Evolutionary conservation across 129 eudicot species (phyloP).

Genomic region (sunflower (Helianthus annuus)): DNA sequence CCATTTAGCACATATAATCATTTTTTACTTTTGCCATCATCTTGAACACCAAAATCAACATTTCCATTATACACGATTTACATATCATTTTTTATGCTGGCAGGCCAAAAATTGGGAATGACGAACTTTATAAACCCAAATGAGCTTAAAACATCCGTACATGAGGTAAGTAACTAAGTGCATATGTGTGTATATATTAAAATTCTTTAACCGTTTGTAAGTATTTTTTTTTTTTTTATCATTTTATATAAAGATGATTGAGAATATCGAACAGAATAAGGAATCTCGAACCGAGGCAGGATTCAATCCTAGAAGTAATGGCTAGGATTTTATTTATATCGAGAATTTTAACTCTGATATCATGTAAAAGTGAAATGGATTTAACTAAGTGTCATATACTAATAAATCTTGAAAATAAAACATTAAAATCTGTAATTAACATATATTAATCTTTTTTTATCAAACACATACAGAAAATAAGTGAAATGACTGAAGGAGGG

Average conservation of each 20-base stretch:
- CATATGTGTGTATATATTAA: not conserved
- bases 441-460: not conserved
- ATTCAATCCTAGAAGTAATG: too few relatives aligned
- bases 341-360: too few relatives aligned
- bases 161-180: constrained; percentile 44
- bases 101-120: constrained; percentile 60
- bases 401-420: too few relatives aligned
- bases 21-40: too few relatives aligned
- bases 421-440: too few relatives aligned
- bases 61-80: not conserved
- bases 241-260: not conserved
- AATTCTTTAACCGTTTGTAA: not conserved
- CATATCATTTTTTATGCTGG: not conserved
- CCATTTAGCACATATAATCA: not conserved
- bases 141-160: constrained; percentile 44
- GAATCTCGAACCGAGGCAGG: too few relatives aligned
- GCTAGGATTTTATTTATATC: too few relatives aligned
- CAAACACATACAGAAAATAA: constrained; percentile 45
- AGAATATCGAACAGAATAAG: too few relatives aligned
- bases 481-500: constrained; percentile 58
- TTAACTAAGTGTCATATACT: too few relatives aligned
- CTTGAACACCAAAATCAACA: too few relatives aligned
- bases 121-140: constrained; percentile 61
- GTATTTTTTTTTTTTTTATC: not conserved
- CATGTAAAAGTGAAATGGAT: too few relatives aligned